Base-by-base conservation (phyloP, 2,329 filamentous ascomycete genomes). In the Trichoderma asperellum region DNA sequence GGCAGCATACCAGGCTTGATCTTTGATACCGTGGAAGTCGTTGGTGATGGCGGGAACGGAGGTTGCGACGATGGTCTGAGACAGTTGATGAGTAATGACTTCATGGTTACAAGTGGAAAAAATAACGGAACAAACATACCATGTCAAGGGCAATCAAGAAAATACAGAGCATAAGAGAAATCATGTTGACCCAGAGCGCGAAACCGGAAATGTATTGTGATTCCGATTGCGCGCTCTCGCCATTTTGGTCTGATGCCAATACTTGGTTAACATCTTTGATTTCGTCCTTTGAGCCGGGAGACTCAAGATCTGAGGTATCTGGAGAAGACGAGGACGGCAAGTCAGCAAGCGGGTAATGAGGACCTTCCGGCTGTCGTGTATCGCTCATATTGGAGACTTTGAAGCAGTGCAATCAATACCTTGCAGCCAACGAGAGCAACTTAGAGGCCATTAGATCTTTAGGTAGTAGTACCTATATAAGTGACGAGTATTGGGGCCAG, bases 1-100 rank as follows among this genome's bases (percentile, higher is more conserved):
- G 14, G 83, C 79, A 4, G 84, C 84, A 72, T 88, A 88, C 86
- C 86, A 88, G 11, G 82, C 81, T 14, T 86, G 79, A 63, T 85
- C 80, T 29, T 78, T 76, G 6, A 86, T 78, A 43, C 80, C 77
- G 35, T 81, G 75, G 74, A 84, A 83, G 24, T 83, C 78, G 71
- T 79, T 80, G 1, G 84, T 85, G 70, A 86, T 85, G 52, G 81
- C 81, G 1, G 84, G 84, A 49, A 86, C 84, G 5, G 83, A 83
- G 0, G 83, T 85, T 4, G 81, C 82, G 21, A 85, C 80, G 64
- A 86, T 85, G 4, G 82, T 85, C 79, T 82, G 2, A 35, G 24
- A n/a, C 18, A 10, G 14, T 4, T 12, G 18, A 35, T 24, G 5
- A 1, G 2, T 2, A 12, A 12, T 16, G 18, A 43, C 2, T 10